Evolutionary conservation across 1,284 basidiomycete genomes (phyloP).

Genomic region (Mrakiaceae sp.): DNA sequence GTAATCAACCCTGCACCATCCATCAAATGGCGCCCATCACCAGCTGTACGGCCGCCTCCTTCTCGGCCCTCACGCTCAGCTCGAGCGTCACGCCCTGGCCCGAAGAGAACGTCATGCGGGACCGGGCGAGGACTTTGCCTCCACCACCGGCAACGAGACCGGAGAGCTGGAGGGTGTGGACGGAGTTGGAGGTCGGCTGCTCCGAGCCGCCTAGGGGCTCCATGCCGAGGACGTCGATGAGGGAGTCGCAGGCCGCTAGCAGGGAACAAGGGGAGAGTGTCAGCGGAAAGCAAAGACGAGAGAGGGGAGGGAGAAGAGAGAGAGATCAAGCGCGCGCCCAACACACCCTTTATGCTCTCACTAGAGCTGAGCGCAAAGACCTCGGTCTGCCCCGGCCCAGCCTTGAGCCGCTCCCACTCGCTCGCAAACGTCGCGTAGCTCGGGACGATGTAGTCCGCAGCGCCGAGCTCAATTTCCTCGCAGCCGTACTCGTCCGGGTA

Average conservation of each 20-base stretch:
- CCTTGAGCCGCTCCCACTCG: constrained; percentile 87
- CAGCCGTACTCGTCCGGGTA: constrained; percentile 98
- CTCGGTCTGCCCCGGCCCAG: constrained; percentile 67
- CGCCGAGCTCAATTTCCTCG: constrained; percentile 87
- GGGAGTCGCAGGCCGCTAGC: constrained; percentile 64
- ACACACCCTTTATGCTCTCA: constrained; percentile 82
- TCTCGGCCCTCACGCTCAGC: constrained; percentile 83
- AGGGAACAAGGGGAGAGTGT: constrained; percentile 18
- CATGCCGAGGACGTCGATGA: constrained; percentile 92
- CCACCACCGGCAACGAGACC: constrained; percentile 80
- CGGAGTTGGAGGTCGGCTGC: constrained; percentile 62
- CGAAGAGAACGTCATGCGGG: constrained; percentile 87
- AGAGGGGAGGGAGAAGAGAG: constrained; percentile 15
- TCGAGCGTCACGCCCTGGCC: constrained; percentile 93
- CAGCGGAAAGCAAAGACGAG: constrained; percentile 14
- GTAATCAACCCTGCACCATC: too few species aligned
- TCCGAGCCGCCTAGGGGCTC: constrained; percentile 86
- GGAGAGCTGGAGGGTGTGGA: constrained; percentile 89
- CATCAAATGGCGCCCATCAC: constrained; percentile 77
- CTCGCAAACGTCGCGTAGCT: constrained; percentile 80
- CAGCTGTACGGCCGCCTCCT: constrained; percentile 70
- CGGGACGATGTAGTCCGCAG: constrained; percentile 84
- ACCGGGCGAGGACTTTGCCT: constrained; percentile 84
- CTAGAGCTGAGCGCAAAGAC: constrained; percentile 88
- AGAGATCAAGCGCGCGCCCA: too few species aligned